Conservation (phyloP, 805 yeast species). For the baker's yeast (Saccharomyces cerevisiae) region DNA sequence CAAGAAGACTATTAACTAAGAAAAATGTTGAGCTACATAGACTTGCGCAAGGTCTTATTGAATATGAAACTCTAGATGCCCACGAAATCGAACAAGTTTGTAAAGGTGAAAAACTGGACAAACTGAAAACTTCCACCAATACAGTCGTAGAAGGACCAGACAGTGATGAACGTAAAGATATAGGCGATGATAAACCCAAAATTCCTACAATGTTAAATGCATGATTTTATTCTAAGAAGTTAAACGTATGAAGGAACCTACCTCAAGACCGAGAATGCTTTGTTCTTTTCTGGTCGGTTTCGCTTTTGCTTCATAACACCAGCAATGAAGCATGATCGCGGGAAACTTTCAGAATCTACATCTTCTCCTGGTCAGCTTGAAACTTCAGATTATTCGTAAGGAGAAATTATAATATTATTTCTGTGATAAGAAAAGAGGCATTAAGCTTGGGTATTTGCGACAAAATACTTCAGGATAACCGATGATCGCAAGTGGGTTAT, state of each 20-base stretch:
- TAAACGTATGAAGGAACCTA: background rate
- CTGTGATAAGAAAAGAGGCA: background rate
- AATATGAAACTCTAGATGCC: constrained; percentile 87
- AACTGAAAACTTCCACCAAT: constrained; percentile 62
- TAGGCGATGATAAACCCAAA: constrained; percentile 28
- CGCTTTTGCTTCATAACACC: background rate
- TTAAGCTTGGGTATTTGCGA: background rate
- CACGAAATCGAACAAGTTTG: constrained; percentile 86
- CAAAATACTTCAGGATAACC: background rate
- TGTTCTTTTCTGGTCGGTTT: background rate
- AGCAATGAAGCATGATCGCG: background rate
- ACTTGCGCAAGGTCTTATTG: constrained; percentile 85
- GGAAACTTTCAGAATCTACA: background rate
- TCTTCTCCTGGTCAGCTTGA: background rate
- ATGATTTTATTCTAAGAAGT: constrained; percentile 1
- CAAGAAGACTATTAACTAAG: constrained; percentile 56
- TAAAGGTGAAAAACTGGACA: constrained; percentile 65
- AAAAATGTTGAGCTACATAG: constrained; percentile 67
- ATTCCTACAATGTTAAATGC: constrained; percentile 28
- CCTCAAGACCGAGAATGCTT: background rate
- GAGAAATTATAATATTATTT: background rate
- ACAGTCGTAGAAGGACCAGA: constrained; percentile 58
- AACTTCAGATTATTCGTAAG: background rate
- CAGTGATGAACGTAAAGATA: constrained; percentile 37
- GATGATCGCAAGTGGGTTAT: background rate